Conservation (phyloP, 2,329 filamentous ascomycete species). For the Exutisphaerella laricina region DNA sequence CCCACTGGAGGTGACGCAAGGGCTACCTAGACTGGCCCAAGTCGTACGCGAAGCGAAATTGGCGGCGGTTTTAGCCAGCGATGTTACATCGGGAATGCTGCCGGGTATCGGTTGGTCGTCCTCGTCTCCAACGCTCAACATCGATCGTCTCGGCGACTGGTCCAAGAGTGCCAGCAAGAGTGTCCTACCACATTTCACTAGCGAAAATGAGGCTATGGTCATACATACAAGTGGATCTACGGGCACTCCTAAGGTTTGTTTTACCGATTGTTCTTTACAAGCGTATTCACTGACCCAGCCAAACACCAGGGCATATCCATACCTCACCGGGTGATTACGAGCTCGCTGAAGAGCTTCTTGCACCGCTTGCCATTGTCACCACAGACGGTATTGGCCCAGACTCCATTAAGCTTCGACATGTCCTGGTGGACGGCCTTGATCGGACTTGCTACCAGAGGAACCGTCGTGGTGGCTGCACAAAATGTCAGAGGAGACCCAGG, state of each 20-base stretch:
- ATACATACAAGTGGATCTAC: slow-evolving; percentile 11
- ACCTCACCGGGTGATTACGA: neutral
- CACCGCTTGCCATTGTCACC: neutral
- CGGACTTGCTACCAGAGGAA: slow-evolving; percentile 35
- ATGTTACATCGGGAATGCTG: neutral
- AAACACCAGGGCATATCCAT: neutral
- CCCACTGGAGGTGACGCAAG: neutral
- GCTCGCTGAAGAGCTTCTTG: too few species aligned
- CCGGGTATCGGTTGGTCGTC: too few species aligned
- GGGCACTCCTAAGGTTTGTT: slow-evolving; percentile 9
- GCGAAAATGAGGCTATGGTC: neutral
- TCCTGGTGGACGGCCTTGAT: slow-evolving; percentile 36
- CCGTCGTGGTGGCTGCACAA: slow-evolving; percentile 32
- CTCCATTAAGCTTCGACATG: slow-evolving; percentile 39
- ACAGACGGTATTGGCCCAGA: slow-evolving; percentile 35
- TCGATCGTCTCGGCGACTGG: neutral
- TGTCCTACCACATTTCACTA: neutral
- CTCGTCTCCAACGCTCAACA: neutral
- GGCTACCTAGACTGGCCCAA: neutral
- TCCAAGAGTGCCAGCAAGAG: neutral
- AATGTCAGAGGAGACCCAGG: slow-evolving; percentile 31
- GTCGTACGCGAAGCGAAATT: neutral
- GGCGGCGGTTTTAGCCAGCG: too few species aligned
- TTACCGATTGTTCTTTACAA: slow-evolving; percentile 1
- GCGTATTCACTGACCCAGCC: neutral